A percentile compares a stretch with the other conserved stretches of the same genome.
phyloP scores from a whole-genome alignment of 2,329 filamentous ascomycete genomes.

The Diaporthe humulicola region DNA sequence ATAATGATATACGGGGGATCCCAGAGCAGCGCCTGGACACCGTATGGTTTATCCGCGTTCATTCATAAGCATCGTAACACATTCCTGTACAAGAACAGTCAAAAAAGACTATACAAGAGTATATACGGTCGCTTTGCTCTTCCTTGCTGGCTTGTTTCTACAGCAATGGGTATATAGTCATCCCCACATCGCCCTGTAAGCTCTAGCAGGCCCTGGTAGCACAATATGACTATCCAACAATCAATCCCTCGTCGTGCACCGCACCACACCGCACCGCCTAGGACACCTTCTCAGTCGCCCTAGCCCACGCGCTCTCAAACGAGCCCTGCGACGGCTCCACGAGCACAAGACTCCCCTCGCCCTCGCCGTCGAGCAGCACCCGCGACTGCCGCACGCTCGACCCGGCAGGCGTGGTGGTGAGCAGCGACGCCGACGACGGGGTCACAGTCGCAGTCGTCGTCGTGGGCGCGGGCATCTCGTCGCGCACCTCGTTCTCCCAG shows the following conservation, averaged over 20 bases:
- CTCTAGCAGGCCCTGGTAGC: too few species aligned
- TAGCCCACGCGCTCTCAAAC: slow-evolving; percentile 79
- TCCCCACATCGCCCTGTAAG: neutral
- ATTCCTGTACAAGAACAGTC: neutral
- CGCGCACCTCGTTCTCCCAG: slow-evolving; percentile 76
- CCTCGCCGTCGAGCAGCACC: slow-evolving; percentile 43
- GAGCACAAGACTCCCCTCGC: slow-evolving; percentile 67
- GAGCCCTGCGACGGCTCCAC: slow-evolving; percentile 60
- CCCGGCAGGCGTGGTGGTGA: slow-evolving; percentile 1
- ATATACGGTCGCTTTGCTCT: slow-evolving; percentile 10
- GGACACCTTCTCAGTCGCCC: slow-evolving; percentile 63
- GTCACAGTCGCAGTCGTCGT: slow-evolving; percentile 4
- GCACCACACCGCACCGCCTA: neutral
- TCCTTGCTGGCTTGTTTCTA: neutral
- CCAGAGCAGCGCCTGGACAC: neutral
- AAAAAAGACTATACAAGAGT: neutral
- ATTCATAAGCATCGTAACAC: slow-evolving; percentile 25
- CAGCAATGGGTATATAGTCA: slow-evolving; percentile 34
- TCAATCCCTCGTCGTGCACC: neutral
- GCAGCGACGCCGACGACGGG: too few species aligned
- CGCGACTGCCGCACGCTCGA: slow-evolving; percentile 43
- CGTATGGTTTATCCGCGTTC: neutral
- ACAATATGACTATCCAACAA: too few species aligned
- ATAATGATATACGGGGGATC: slow-evolving; percentile 13
- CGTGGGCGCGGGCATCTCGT: slow-evolving; percentile 58